Base-by-base conservation (phyloP, 2,329 filamentous ascomycete genomes). In the Ascosphaera apis region DNA sequence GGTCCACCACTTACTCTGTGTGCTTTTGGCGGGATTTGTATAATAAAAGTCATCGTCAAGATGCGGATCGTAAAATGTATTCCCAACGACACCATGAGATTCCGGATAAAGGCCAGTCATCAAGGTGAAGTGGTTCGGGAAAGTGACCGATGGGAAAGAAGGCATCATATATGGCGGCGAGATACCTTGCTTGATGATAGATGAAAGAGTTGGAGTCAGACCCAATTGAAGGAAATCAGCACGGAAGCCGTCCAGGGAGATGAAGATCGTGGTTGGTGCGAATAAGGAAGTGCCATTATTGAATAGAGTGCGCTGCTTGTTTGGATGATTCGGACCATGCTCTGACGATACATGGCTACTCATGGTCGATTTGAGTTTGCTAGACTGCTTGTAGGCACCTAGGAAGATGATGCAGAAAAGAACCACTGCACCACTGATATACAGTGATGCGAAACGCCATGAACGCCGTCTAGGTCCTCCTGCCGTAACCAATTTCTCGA, bases 121-220 rank as follows among this genome's bases (percentile, higher is more conserved):
- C 27, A 95, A 62, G 0, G 86, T 93, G 53, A 86, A 93, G 53
- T 95, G 88, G 47, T 95, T 86, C 9, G 88, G 88, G 47, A 98
- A 98, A 0, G 88, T 98, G 33, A 98, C 81, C 15, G 81, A 91
- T 0, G 88, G 88, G 44, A 98, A 98, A 28, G 82, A 91, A 0
- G 88, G 88, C 4, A 72, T 66, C 83, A 98, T 93, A 56, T 86
- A 93, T 43, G 72, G 67, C 2, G 88, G 86, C 4, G 84, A 92
- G 8, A 95, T 73, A 19, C 88, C 88, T 43, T 82, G 72, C 40
- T 70, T 67, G 41, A 92, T 63, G 43, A 98, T 76, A 2, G 72
- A 66, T 45, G 72, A 80, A 6, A 98, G 62, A 2, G 76, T 73
- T 1, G 86, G 88, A 1, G 86, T 93, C 21, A 95, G 58, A 1